Base-by-base conservation (phyloP, 805 yeast genomes). In the Myxozyma mucilagina region DNA sequence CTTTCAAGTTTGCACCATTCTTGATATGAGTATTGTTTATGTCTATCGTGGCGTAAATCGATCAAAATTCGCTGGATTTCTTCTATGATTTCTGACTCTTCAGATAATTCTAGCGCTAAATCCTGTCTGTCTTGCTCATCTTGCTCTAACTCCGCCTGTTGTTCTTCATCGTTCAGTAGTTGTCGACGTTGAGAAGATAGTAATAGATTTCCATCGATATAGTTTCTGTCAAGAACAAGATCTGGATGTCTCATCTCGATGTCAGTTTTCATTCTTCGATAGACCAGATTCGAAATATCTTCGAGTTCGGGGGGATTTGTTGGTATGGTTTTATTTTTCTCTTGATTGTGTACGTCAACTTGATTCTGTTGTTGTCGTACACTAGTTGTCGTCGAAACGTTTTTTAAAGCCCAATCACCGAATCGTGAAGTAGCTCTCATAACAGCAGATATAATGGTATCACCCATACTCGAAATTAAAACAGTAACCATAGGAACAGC, bases 401-500 rank as follows among this genome's bases (percentile, higher is more conserved):
- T 59, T 13, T 20, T 18, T 16, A 59, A 35, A 9, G 54, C 43
- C 34, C 49, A 29, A 47, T 59, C 49, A 6, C 59, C 63, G 5
- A 59, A 34, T 36, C 18, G 16, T 6, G 18, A 18, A 8, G 63
- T 50, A 24, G 36, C 18, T n/a, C 29, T 39, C 35, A 56, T 45
- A 13, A 70, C 55, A 16, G 51, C 48, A 13, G 48, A 60, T 43
- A 71, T 67, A 24, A 71, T 47, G 16, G 82, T 76, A 70, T 89
- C 96, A 64, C 93, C 89, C 50, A 87, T 76, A 55, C 83, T 84
- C 0, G 92, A 85, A 43, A 90, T 83, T 58, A 90, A 78, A 16
- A 87, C 85, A 1, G 96, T 88, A 96, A 90, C 90, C 54, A 90
- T 77, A 1, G 97, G 97, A 24, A 91, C 86, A 0, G 97, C 96